A percentile compares a stretch with the other conserved stretches of the same genome.
Evolutionary conservation across 2,329 filamentous ascomycete species (phyloP).

Genomic region (Tolypocladium tundrense): DNA sequence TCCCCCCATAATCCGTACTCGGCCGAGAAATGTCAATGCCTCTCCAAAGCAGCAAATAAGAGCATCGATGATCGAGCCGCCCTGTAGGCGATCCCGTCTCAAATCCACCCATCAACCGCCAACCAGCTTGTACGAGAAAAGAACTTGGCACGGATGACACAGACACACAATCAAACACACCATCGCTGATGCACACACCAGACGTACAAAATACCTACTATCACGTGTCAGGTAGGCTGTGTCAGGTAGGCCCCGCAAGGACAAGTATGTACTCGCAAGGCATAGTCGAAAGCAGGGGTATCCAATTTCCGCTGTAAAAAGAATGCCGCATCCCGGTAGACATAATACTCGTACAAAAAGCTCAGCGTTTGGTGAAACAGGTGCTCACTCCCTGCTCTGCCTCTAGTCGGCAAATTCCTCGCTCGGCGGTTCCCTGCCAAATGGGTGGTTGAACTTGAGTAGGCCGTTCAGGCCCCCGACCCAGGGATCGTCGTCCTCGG

Average conservation of each 20-base stretch:
- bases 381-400: not conserved
- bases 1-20: no score
- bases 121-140: no score
- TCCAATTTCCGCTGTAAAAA: not conserved
- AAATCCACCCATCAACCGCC: not conserved
- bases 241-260: not conserved
- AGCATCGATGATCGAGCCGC: not conserved
- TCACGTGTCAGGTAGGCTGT: not conserved
- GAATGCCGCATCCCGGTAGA: not conserved
- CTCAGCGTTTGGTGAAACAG: not conserved
- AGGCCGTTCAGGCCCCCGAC: slow-evolving; percentile 88
- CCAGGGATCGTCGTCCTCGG: slow-evolving; percentile 80
- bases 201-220: not conserved
- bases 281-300: not conserved
- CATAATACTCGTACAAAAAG: not conserved
- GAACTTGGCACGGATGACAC: not conserved
- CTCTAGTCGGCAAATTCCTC: slow-evolving; percentile 17
- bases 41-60: not conserved
- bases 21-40: no score
- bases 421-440: slow-evolving; percentile 45
- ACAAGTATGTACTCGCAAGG: not conserved
- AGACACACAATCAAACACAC: not conserved
- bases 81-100: not conserved
- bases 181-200: not conserved
- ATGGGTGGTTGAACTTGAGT: slow-evolving; percentile 95